These are phyloP conservation scores for Daphne laureola DNA, from an alignment of 441 rosid genomes.

Conservation along the genomic window DNA sequence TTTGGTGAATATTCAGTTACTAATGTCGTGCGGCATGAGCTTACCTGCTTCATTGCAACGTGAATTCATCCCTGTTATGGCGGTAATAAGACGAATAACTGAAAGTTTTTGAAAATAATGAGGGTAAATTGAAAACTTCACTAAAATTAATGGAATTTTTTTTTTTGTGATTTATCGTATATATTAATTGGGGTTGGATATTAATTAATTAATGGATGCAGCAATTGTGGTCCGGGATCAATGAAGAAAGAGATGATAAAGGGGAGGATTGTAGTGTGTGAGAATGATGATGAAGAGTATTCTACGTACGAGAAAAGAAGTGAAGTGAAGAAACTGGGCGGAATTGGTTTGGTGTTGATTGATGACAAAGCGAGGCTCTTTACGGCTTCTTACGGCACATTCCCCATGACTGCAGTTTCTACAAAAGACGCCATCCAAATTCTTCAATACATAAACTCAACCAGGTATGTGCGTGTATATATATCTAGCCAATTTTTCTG, in stretches of 20 bases:
- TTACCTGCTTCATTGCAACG: too few relatives aligned
- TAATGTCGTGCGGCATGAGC: too few relatives aligned
- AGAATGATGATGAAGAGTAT: slow-evolving; percentile 18
- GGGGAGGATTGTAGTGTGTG: slow-evolving; percentile 63
- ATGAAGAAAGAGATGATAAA: slow-evolving; percentile 34
- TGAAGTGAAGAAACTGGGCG: slow-evolving; percentile 45
- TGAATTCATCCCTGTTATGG: too few relatives aligned
- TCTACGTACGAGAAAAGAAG: slow-evolving; percentile 16
- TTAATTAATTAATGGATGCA: slow-evolving; percentile 15
- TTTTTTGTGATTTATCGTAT: too few relatives aligned
- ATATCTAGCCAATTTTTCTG: too few relatives aligned
- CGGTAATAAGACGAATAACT: too few relatives aligned
- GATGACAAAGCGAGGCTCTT: slow-evolving; percentile 38
- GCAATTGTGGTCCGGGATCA: slow-evolving; percentile 42
- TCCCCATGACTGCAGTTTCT: slow-evolving; percentile 40
- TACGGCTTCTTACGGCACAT: slow-evolving; percentile 36
- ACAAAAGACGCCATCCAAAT: slow-evolving; percentile 45
- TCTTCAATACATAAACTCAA: slow-evolving; percentile 53
- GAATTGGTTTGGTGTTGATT: slow-evolving; percentile 42
- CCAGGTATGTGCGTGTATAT: too few relatives aligned
- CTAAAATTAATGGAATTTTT: too few relatives aligned
- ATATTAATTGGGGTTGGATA: too few relatives aligned
- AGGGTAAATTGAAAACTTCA: too few relatives aligned
- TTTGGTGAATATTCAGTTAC: too few relatives aligned
- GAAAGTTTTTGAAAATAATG: too few relatives aligned